Base-by-base conservation (phyloP, 1,284 basidiomycete species). In the Apiotrichum porosum region DNA sequence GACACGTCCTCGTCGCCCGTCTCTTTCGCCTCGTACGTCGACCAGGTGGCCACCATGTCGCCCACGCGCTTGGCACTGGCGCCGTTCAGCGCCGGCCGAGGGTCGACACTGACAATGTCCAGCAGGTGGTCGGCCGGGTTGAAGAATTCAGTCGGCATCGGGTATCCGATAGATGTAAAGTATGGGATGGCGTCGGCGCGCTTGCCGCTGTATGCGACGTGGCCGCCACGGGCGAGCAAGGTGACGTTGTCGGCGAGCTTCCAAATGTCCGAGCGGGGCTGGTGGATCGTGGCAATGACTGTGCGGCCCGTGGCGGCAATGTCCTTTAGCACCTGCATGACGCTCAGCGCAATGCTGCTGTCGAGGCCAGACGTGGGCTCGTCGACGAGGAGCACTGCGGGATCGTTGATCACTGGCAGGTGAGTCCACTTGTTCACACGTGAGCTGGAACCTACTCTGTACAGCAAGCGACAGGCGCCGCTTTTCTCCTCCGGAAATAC, bases 401-500 rank as follows among this genome's bases (percentile, higher is more conserved):
- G 78, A 59, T 74, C 78, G 58, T 72, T 76, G 56, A 74, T 74
- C 68, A 68, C 66, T 69, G 44, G 14, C 19, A 32, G 33, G n/a
- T n/a, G n/a, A 42, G 8, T 34, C 15, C 23, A n/a, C n/a, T n/a
- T n/a, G n/a, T n/a, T n/a, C n/a, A n/a, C 26, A 28, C 26, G 39
- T 26, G 19, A 43, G 15, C 12, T 12, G 26, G 8, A 28, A 18
- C 60, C 54, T 50, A 67, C 73, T 75, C 57, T 80, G 75, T 2
- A 80, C 76, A 2, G 78, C 79, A 17, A 81, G 63, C 30, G 75
- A 76, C n/a, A 80, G 62, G 30, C 79, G 66, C 2, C 79, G 60
- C 61, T 80, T 80, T 62, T 80, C 79, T 22, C 79, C 79, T 3
- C 79, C 79, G 9, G 73, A 75, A 31, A 80, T 80, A 2, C 79